Evolutionary conservation across 2,329 filamentous ascomycete species (phyloP).

Genomic region (Calonectria pauciramosa): DNA sequence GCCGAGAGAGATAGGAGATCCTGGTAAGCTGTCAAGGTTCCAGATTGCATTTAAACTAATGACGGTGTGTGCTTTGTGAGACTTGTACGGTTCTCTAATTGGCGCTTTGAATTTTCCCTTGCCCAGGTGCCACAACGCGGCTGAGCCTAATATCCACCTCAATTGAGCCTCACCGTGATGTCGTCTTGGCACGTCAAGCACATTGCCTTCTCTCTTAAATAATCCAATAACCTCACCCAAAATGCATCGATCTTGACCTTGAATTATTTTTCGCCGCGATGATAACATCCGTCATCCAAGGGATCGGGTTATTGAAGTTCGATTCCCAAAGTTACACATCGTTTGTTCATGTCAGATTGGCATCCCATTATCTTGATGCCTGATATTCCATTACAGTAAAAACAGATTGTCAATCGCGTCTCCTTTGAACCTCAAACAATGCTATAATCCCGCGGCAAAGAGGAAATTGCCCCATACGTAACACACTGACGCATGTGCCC

Average conservation of each 20-base stretch:
- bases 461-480: neutral
- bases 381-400: no score
- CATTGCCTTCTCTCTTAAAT: neutral
- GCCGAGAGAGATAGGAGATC: neutral
- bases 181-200: neutral
- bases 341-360: no score
- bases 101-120: neutral
- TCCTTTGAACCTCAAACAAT: no score
- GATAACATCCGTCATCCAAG: no score
- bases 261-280: no score
- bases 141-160: neutral
- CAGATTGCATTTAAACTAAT: neutral
- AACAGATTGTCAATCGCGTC: no score
- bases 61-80: neutral
- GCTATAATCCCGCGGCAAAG: neutral
- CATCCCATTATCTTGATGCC: no score
- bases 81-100: neutral
- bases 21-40: neutral
- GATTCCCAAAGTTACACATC: no score
- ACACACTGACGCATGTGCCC: neutral
- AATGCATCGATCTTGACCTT: neutral
- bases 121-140: neutral
- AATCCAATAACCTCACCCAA: neutral
- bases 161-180: neutral
- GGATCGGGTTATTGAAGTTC: no score